Percentiles rank a stretch among this genome's conserved stretches.
Evolutionary conservation across 768 basidiomycete species (phyloP).

Genomic region (Boletellus emodensis): DNA sequence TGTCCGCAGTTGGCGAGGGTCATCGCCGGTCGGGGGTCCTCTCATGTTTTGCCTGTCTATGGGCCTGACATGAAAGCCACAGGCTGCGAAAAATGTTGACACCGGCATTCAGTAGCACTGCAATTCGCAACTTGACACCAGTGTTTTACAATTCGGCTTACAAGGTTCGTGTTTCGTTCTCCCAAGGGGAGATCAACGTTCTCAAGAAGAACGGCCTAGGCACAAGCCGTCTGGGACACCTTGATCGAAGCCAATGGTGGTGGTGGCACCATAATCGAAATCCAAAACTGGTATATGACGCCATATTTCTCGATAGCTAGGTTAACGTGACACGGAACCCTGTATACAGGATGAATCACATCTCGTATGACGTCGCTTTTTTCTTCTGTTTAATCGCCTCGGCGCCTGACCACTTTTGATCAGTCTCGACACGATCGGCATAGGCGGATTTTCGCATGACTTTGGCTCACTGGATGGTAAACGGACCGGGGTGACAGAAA

Average conservation of each 20-base stretch:
- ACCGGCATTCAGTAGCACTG: constrained; percentile 40
- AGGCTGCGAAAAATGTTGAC: constrained; percentile 38
- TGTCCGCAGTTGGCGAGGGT: constrained; percentile 40
- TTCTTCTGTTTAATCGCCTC: neutral
- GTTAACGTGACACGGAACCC: too few species aligned
- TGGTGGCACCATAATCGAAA: constrained; percentile 37
- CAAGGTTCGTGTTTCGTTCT: constrained; percentile 30
- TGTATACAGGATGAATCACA: constrained; percentile 39
- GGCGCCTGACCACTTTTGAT: neutral
- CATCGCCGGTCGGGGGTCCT: constrained; percentile 35
- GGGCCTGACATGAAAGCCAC: neutral
- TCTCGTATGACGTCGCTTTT: constrained; percentile 33
- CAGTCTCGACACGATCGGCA: constrained; percentile 42
- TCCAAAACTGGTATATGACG: constrained; percentile 40
- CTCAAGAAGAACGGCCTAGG: constrained; percentile 10
- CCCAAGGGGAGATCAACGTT: too few species aligned
- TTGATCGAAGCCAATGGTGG: constrained; percentile 22
- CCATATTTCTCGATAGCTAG: neutral
- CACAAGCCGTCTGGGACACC: constrained; percentile 30
- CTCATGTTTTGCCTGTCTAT: too few species aligned
- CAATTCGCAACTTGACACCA: constrained; percentile 34
- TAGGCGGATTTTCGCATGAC: constrained; percentile 44
- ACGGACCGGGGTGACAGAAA: constrained; percentile 18
- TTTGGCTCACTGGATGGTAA: constrained; percentile 42
- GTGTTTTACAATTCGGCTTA: constrained; percentile 42